Conservation (phyloP, 768 basidiomycete genomes). For the Hypsizygus marmoreus region DNA sequence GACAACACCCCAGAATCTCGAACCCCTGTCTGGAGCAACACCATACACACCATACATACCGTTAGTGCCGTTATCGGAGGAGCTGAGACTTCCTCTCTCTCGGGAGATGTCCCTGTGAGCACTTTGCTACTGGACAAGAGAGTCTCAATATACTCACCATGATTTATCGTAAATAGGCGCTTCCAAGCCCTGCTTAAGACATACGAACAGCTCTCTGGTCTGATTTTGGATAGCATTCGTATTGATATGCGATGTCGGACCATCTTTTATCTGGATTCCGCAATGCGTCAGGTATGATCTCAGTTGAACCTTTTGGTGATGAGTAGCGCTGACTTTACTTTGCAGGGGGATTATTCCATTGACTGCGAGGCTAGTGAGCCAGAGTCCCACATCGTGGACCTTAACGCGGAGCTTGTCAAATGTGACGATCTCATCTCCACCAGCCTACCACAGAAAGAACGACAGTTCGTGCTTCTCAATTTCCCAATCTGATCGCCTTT, state of each 20-base stretch:
- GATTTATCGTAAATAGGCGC: slow-evolving; percentile 51
- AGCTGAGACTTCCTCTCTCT: slow-evolving; percentile 75
- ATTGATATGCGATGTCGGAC: slow-evolving; percentile 86
- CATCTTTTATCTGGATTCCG: slow-evolving; percentile 78
- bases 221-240: slow-evolving; percentile 85
- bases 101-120: slow-evolving; percentile 87
- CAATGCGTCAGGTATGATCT: slow-evolving; percentile 67
- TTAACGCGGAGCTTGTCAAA: slow-evolving; percentile 78
- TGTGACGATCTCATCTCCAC: slow-evolving; percentile 70
- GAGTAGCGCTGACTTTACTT: slow-evolving; percentile 9
- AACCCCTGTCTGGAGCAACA: slow-evolving; percentile 50
- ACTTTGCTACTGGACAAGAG: neutral
- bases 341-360: slow-evolving; percentile 81
- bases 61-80: slow-evolving; percentile 42
- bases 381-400: slow-evolving; percentile 83
- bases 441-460: slow-evolving; percentile 63
- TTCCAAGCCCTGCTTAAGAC: slow-evolving; percentile 91
- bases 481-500: neutral
- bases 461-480: slow-evolving; percentile 51
- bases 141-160: neutral
- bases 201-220: slow-evolving; percentile 84
- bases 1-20: slow-evolving; percentile 49
- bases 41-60: slow-evolving; percentile 51
- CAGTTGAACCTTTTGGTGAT: slow-evolving; percentile 6
- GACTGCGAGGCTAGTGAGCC: slow-evolving; percentile 88